Base-by-base conservation (phyloP, 441 rosid species). In the Aleurites moluccanus region DNA sequence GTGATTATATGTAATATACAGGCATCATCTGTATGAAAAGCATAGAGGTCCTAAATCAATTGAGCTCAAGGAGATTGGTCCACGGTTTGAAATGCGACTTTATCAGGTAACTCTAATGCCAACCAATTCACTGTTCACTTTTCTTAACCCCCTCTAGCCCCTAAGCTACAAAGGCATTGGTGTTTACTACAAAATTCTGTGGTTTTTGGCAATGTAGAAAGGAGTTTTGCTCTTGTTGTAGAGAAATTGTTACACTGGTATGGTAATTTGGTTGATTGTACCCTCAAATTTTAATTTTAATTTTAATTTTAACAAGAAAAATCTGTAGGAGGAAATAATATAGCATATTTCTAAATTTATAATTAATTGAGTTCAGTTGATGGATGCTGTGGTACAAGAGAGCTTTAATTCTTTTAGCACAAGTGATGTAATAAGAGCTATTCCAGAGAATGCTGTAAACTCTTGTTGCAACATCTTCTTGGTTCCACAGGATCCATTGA, bases 61-160 rank as follows among this genome's bases (percentile, higher is more conserved):
- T 33, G 97, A 90, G 81, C 92, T 96, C 69, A 87, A 85, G 83
- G 98, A 93, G 74, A 81, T 92, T 38, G 99, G 99, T 77, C 99
- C 98, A 40, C 85, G 97, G 35, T 96, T 93, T 70, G 99, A 96
- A 79, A 77, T 93, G 87, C 89, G 89, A 66, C 94, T 89, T 28
- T 93, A 92, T 85, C 91, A 92, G 93, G 98, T 96, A 85, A 69
- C 18, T 69, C 38, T 63, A 35, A 35, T 28, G 53, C 21, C 64
- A 49, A 64, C 20, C 6, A 40, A 49, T 61, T 40, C 5, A 67
- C 33, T 33, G 3, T 75, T 76, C 18, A n/a, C 10, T 3, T 2
- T 6, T 11, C 28, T 11, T 21, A n/a, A 40, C 14, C 3, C 45
- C n/a, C 16, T 40, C 20, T 21, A 25, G 25, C 15, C 23, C 9